These are phyloP conservation scores for Aphanoascus verrucosus DNA, from an alignment of 2,329 filamentous ascomycete species.

Conservation along the genomic window DNA sequence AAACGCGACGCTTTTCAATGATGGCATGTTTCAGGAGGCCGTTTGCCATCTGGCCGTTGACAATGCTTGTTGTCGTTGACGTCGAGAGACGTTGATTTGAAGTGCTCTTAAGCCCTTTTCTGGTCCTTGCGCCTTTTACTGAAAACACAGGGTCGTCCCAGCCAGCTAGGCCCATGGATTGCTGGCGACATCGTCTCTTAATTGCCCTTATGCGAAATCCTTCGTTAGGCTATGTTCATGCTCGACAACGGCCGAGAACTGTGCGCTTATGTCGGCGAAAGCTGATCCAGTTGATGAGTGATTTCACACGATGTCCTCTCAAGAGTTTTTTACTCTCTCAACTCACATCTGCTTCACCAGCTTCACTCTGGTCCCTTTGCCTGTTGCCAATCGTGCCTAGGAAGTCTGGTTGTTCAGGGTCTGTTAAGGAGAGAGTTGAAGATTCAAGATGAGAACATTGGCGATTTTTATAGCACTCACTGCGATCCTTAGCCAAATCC, in stretches of 20 bases:
- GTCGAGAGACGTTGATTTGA: too few species aligned
- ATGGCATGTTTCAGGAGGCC: too few species aligned
- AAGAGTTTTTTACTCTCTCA: neutral
- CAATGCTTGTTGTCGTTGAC: too few species aligned
- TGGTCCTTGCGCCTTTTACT: too few species aligned
- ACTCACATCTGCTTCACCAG: neutral
- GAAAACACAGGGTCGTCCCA: too few species aligned
- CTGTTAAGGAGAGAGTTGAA: neutral
- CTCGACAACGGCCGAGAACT: neutral
- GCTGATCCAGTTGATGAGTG: neutral
- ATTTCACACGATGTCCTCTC: neutral
- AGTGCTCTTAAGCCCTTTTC: too few species aligned
- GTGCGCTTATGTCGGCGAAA: neutral
- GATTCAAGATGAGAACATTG: neutral
- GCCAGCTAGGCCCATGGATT: too few species aligned
- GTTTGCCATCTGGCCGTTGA: too few species aligned
- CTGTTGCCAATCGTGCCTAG: neutral
- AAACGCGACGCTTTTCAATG: too few species aligned
- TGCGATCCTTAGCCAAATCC: conserved; percentile 22
- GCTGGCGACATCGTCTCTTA: too few species aligned
- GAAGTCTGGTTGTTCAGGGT: neutral
- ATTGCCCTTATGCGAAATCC: too few species aligned
- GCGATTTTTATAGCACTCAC: conserved; percentile 12
- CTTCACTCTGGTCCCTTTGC: neutral
- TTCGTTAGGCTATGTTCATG: too few species aligned